Evolutionary conservation across 2,329 filamentous ascomycete species (phyloP).

Genomic region (Ramularia endophylla): DNA sequence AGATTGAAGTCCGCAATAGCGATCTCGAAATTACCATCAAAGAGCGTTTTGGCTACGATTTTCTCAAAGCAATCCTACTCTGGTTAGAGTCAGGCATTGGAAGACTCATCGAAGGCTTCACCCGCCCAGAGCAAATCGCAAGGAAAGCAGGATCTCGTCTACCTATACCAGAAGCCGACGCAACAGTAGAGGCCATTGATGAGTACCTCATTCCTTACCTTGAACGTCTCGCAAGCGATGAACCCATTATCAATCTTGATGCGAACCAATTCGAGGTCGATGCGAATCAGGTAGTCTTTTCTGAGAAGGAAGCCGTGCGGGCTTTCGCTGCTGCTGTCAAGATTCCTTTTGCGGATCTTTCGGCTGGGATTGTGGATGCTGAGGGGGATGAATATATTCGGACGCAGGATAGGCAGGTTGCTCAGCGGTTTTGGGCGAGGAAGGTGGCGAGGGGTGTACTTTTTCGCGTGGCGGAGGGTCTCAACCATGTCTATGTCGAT

Average conservation of each 20-base stretch:
- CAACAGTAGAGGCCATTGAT: constrained; percentile 50
- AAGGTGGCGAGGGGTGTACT: constrained; percentile 55
- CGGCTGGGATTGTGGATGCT: constrained; percentile 28
- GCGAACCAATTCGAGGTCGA: constrained; percentile 54
- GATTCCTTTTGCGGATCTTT: constrained; percentile 48
- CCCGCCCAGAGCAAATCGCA: constrained; percentile 34
- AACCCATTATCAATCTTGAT: constrained; percentile 51
- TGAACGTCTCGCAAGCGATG: constrained; percentile 45
- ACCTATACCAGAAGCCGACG: constrained; percentile 47
- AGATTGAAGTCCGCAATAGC: constrained; percentile 35
- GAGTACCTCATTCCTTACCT: constrained; percentile 55
- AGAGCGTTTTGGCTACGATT: constrained; percentile 58
- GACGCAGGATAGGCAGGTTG: constrained; percentile 40
- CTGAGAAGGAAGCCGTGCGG: constrained; percentile 50
- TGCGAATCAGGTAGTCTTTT: constrained; percentile 48
- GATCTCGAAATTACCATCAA: constrained; percentile 33
- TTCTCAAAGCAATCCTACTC: constrained; percentile 56
- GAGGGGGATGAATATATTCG: constrained; percentile 18
- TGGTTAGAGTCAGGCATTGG: constrained; percentile 57
- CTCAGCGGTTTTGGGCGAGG: constrained; percentile 52
- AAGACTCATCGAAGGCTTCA: constrained; percentile 53
- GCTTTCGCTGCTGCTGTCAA: constrained; percentile 51
- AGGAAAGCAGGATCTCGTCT: constrained; percentile 33
- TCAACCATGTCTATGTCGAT: constrained; percentile 54
- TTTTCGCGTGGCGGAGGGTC: constrained; percentile 52